phyloP scores from a whole-genome alignment of 345 rosid genomes.

The Boechera divaricarpa region DNA sequence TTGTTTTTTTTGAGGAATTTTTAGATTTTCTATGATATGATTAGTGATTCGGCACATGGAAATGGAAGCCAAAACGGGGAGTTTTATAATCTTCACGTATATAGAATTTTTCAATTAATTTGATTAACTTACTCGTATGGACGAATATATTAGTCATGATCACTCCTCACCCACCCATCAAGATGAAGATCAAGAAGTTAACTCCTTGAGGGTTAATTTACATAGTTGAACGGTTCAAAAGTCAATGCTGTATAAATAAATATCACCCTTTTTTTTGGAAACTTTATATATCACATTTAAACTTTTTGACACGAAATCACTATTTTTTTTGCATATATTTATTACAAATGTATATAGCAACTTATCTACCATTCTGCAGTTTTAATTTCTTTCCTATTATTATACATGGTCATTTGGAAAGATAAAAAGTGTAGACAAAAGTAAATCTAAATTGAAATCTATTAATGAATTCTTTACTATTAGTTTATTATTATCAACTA shows the following conservation, averaged over 20 bases:
- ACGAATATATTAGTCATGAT: constrained; percentile 5
- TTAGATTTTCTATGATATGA: constrained; percentile 30
- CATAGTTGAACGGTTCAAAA: background rate
- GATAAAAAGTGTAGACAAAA: background rate
- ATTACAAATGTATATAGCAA: background rate
- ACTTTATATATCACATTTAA: background rate
- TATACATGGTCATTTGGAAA: background rate
- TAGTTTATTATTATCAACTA: background rate
- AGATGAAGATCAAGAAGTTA: background rate
- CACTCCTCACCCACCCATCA: constrained; percentile 1
- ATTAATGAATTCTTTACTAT: background rate
- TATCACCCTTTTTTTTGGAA: background rate
- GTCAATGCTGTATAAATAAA: background rate
- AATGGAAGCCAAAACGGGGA: constrained; percentile 22
- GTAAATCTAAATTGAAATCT: background rate
- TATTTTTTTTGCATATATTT: background rate
- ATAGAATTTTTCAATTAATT: background rate
- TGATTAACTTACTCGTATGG: background rate
- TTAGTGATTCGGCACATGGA: background rate
- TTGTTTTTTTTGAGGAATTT: constrained; percentile 2
- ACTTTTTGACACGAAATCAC: background rate
- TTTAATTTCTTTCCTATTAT: background rate
- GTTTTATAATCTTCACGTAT: background rate
- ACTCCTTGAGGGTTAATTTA: background rate
- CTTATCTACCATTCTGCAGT: background rate